Conservation (phyloP, 1,284 basidiomycete genomes). For the Cerioporus squamosus region DNA sequence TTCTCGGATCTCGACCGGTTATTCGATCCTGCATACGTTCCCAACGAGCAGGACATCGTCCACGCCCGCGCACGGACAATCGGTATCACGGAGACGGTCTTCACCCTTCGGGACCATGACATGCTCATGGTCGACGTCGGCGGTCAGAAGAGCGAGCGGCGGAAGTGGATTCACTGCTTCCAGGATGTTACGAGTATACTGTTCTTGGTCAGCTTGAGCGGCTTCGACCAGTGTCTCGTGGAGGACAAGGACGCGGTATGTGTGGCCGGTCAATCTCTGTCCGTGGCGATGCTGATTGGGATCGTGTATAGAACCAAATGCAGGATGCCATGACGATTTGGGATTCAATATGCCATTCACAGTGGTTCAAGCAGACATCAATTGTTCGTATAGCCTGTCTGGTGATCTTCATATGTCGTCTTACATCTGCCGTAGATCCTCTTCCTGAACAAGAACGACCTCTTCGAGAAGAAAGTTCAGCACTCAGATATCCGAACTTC, state of each 20-base stretch:
- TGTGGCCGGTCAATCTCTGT: slow-evolving; percentile 15
- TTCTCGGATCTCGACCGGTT: slow-evolving; percentile 80
- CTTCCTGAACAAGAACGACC: slow-evolving; percentile 91
- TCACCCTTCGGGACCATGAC: slow-evolving; percentile 74
- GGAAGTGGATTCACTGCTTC: slow-evolving; percentile 91
- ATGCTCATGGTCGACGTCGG: slow-evolving; percentile 92
- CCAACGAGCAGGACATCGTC: slow-evolving; percentile 85
- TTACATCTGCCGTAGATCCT: slow-evolving; percentile 63
- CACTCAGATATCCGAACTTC: slow-evolving; percentile 83
- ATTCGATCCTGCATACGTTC: slow-evolving; percentile 74
- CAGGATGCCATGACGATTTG: slow-evolving; percentile 95
- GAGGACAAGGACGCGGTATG: slow-evolving; percentile 91
- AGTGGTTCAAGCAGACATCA: slow-evolving; percentile 92
- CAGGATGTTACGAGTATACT: slow-evolving; percentile 88
- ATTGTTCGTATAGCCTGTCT: slow-evolving; percentile 59
- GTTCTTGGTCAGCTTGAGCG: slow-evolving; percentile 85
- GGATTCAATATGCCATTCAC: slow-evolving; percentile 92
- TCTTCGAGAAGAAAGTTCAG: slow-evolving; percentile 83
- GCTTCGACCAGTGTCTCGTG: slow-evolving; percentile 91
- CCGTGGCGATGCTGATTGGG: neutral
- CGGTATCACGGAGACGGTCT: slow-evolving; percentile 93
- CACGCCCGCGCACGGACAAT: slow-evolving; percentile 87
- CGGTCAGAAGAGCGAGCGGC: slow-evolving; percentile 86
- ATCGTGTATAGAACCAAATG: slow-evolving; percentile 85
- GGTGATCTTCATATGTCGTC: slow-evolving; percentile 1